phyloP scores from a whole-genome alignment of 1,284 basidiomycete species.

The Leccinum laetum region DNA sequence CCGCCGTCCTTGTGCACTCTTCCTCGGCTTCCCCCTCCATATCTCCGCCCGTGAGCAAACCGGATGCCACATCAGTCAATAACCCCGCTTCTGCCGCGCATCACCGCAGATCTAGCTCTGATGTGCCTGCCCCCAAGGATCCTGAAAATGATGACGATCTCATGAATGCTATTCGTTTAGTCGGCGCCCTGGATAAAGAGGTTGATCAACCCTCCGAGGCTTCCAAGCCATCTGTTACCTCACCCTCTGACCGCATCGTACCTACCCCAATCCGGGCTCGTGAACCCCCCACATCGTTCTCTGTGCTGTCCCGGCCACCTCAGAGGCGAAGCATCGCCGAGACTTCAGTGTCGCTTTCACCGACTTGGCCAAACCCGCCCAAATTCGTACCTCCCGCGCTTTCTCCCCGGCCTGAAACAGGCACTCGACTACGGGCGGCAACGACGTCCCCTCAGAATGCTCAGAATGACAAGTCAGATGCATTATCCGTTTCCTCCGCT shows the following conservation, averaged over 20 bases:
- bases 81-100: slow-evolving; percentile 5
- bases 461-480: slow-evolving; percentile 24
- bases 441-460: neutral
- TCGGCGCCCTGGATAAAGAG: slow-evolving; percentile 26
- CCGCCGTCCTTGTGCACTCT: slow-evolving; percentile 25
- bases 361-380: slow-evolving; percentile 7
- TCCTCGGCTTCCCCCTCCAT: slow-evolving; percentile 21
- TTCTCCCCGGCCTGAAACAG: slow-evolving; percentile 15
- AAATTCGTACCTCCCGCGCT: neutral
- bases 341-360: slow-evolving; percentile 11
- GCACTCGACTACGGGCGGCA: slow-evolving; percentile 16
- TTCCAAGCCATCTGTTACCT: slow-evolving; percentile 1
- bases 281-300: slow-evolving; percentile 60
- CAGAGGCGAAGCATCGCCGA: slow-evolving; percentile 30
- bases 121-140: slow-evolving; percentile 14
- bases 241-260: slow-evolving; percentile 40
- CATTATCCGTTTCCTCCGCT: slow-evolving; percentile 24
- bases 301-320: slow-evolving; percentile 64
- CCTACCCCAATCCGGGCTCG: slow-evolving; percentile 67
- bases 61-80: neutral
- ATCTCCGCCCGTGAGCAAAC: slow-evolving; percentile 15
- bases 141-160: slow-evolving; percentile 31
- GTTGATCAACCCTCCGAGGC: slow-evolving; percentile 12
- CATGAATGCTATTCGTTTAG: slow-evolving; percentile 31
- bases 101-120: slow-evolving; percentile 20